phyloP scores from a whole-genome alignment of 768 basidiomycete species.

The Lentinula sp. region DNA sequence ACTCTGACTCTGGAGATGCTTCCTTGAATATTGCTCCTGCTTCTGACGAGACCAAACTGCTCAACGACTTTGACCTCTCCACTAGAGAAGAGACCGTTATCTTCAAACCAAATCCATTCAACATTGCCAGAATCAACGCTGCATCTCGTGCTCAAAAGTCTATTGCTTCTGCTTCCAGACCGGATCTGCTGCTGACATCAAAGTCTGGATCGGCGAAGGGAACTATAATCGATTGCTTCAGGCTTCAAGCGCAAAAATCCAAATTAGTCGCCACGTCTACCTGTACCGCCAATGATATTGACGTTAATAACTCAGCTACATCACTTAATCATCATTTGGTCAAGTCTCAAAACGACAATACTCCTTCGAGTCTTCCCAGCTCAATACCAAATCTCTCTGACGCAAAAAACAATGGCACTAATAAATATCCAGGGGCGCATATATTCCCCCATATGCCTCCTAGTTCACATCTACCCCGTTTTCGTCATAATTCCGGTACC shows the following conservation, averaged over 20 bases:
- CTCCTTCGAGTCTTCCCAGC: not conserved
- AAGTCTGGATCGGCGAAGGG: slow-evolving; percentile 6
- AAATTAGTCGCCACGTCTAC: not conserved
- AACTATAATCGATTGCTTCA: slow-evolving; percentile 40
- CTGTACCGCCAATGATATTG: too few relatives aligned
- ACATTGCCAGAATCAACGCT: slow-evolving; percentile 77
- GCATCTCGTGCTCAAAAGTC: slow-evolving; percentile 32
- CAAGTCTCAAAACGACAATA: not conserved
- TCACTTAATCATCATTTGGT: not conserved
- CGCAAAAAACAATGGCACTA: not conserved
- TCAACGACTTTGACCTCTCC: slow-evolving; percentile 53
- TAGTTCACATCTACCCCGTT: not conserved
- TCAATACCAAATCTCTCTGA: not conserved
- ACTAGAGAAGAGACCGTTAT: slow-evolving; percentile 52
- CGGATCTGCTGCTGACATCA: not conserved
- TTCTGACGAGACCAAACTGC: slow-evolving; percentile 7
- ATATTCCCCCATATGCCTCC: not conserved
- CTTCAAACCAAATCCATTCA: slow-evolving; percentile 76
- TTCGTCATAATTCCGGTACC: not conserved
- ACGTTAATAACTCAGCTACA: not conserved
- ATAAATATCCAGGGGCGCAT: not conserved
- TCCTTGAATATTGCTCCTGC: slow-evolving; percentile 7
- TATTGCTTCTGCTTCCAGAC: not conserved
- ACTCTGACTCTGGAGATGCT: slow-evolving; percentile 15
- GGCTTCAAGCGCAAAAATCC: slow-evolving; percentile 27